Conservation (phyloP, 2,329 filamentous ascomycete genomes). For the Aschersonia sp. region DNA sequence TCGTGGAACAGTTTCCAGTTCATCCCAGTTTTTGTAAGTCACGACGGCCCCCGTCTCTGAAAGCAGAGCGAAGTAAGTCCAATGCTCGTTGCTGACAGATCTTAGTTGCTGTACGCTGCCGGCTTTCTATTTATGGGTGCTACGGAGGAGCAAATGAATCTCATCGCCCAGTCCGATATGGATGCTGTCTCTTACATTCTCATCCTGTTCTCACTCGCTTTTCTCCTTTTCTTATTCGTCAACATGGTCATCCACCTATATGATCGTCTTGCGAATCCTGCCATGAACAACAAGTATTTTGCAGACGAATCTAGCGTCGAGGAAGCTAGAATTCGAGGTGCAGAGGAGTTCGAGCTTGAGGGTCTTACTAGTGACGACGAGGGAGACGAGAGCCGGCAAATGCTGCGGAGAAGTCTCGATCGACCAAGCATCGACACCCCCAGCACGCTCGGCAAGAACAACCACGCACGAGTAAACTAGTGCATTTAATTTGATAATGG, state of each 20-base stretch:
- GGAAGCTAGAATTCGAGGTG: slow-evolving; percentile 54
- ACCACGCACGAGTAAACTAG: slow-evolving; percentile 12
- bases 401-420: slow-evolving; percentile 17
- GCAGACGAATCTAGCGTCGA: slow-evolving; percentile 24
- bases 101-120: slow-evolving; percentile 72
- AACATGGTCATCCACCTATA: slow-evolving; percentile 80
- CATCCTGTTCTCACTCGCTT: slow-evolving; percentile 80
- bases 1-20: slow-evolving; percentile 50
- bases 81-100: slow-evolving; percentile 4
- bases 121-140: slow-evolving; percentile 97
- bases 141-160: slow-evolving; percentile 86
- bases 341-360: slow-evolving; percentile 87
- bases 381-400: slow-evolving; percentile 35
- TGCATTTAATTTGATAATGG: background rate
- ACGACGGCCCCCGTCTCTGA: background rate
- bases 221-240: slow-evolving; percentile 79
- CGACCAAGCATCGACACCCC: slow-evolving; percentile 28
- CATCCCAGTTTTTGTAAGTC: slow-evolving; percentile 41
- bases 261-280: slow-evolving; percentile 40
- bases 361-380: slow-evolving; percentile 85
- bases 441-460: slow-evolving; percentile 18
- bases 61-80: background rate
- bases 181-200: slow-evolving; percentile 88
- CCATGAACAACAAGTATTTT: slow-evolving; percentile 19
- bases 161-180: slow-evolving; percentile 60